A percentile compares a stretch with the other conserved stretches of the same genome.
Evolutionary conservation across 2,329 filamentous ascomycete genomes (phyloP).

Genomic region (Neodidymelliopsis sp.): DNA sequence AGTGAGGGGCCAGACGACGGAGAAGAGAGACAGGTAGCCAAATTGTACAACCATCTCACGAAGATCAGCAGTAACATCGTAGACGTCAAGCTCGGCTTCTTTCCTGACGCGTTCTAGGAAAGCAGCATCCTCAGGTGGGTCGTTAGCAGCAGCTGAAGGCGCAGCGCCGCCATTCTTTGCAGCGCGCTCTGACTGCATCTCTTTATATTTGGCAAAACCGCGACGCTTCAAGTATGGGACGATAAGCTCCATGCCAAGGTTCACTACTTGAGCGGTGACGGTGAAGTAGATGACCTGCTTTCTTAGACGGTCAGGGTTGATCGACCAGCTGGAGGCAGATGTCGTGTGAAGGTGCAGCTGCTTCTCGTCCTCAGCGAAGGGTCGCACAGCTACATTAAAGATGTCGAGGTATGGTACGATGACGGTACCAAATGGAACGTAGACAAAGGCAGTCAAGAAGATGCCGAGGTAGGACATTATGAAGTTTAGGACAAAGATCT

Average conservation of each 20-base stretch:
- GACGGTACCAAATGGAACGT: constrained; percentile 86
- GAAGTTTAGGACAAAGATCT: constrained; percentile 96
- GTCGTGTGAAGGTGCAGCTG: constrained; percentile 60
- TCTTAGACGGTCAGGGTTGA: constrained; percentile 83
- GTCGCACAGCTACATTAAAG: constrained; percentile 76
- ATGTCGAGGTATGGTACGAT: constrained; percentile 87
- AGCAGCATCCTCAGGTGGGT: constrained; percentile 76
- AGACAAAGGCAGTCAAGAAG: constrained; percentile 90
- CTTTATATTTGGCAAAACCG: constrained; percentile 78
- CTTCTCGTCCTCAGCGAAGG: constrained; percentile 78
- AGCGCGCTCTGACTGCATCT: constrained; percentile 69
- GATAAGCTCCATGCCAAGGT: constrained; percentile 82
- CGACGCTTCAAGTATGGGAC: constrained; percentile 85
- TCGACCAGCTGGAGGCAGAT: constrained; percentile 68
- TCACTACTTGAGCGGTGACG: constrained; percentile 90
- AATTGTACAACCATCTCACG: constrained; percentile 70
- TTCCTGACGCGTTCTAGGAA: constrained; percentile 84
- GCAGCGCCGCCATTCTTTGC: constrained; percentile 62
- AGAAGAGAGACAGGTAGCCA: constrained; percentile 90
- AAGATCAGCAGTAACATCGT: constrained; percentile 90
- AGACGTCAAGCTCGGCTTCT: constrained; percentile 81
- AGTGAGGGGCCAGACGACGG: constrained; percentile 93
- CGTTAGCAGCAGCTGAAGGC: constrained; percentile 62
- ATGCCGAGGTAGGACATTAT: constrained; percentile 90
- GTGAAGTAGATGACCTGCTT: constrained; percentile 97